These are phyloP conservation scores for Trifolium fragiferum DNA, from an alignment of 306 rosid genomes.

Conservation along the genomic window DNA sequence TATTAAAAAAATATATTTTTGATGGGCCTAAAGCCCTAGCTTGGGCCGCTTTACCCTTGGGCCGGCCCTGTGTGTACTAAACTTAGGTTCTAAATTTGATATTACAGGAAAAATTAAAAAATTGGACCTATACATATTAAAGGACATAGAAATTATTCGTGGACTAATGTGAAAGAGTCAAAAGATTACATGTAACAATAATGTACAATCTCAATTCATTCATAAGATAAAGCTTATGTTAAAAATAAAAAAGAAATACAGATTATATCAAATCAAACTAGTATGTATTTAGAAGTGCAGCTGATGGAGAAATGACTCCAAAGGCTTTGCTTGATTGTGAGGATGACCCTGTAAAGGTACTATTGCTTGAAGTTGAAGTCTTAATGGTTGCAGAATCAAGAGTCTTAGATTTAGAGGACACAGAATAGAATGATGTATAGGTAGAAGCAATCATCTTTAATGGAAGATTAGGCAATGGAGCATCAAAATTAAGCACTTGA, in stretches of 20 bases:
- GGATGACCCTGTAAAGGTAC: slow-evolving; percentile 21
- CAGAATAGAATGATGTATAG: slow-evolving; percentile 1
- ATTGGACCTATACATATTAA: neutral
- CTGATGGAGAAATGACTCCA: slow-evolving; percentile 36
- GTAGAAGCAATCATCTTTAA: neutral
- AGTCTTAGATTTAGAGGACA: neutral
- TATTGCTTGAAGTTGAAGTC: slow-evolving; percentile 32
- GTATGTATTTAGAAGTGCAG: slow-evolving; percentile 54
- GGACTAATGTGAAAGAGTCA: neutral
- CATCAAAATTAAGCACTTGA: slow-evolving; percentile 50
- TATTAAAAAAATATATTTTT: no score
- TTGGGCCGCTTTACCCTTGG: no score
- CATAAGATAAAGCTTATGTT: neutral
- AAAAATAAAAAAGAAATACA: neutral
- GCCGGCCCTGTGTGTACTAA: no score
- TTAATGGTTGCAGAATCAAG: neutral
- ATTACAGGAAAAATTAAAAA: neutral
- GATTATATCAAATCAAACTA: neutral
- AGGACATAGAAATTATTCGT: neutral
- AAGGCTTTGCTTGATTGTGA: slow-evolving; percentile 33
- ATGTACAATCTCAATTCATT: slow-evolving; percentile 1
- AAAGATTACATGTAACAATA: neutral
- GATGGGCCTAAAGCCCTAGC: no score
- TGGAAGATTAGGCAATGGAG: slow-evolving; percentile 43
- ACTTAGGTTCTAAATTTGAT: neutral